Evolutionary conservation across 768 basidiomycete species (phyloP), one percentile per base, ranked within the genome.

Genomic region (Pseudohyphozyma bogoriensis): DNA sequence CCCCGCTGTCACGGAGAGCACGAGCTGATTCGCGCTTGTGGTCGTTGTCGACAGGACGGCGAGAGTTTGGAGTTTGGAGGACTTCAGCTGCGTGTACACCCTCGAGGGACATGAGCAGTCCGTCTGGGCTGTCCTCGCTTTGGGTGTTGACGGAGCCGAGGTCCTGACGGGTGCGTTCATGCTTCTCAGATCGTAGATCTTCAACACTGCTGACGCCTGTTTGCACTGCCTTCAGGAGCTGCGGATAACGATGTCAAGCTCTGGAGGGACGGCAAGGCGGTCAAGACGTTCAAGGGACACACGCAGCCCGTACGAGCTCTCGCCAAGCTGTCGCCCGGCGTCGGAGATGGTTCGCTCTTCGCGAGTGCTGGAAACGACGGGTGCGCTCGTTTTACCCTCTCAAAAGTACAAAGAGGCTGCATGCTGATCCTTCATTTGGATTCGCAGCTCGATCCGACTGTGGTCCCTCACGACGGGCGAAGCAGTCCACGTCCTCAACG

Each of bases 311-410:
- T 99, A 22, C 84, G 95, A 64, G 86, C 85, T 9, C 74, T 99
- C 36, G 82, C 85, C 3, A 73, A 87, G 54, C 78, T 92, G 13
- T 58, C 59, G 29, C 82, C 89, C 1, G 58, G 57, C 22, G 66
- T 60, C n/a, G 67, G 66, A 15, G 64, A 53, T 44, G 52, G 49
- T 56, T 22, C 60, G 56, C 88, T 90, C 9, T 99, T 99, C 72
- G 95, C 87, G 51, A 95, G 89, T 45, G 93, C 88, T 65, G 87
- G 87, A 20, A 97, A 99, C 69, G 95, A 99, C 72, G 87, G 86
- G 88, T 87, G 59, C 62, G 76, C 67, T 3, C 29, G 26, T 29
- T 2, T 7, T 11, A 13, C 24, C 8, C 10, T 24, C 24, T 24
- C 37, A 45, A 4, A 22, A 12, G 4, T 10, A 3, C 4, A 4